Evolutionary conservation across 805 yeast genomes (phyloP), one percentile per base, ranked within the genome.

Genomic region (Allodekkera sacchari): DNA sequence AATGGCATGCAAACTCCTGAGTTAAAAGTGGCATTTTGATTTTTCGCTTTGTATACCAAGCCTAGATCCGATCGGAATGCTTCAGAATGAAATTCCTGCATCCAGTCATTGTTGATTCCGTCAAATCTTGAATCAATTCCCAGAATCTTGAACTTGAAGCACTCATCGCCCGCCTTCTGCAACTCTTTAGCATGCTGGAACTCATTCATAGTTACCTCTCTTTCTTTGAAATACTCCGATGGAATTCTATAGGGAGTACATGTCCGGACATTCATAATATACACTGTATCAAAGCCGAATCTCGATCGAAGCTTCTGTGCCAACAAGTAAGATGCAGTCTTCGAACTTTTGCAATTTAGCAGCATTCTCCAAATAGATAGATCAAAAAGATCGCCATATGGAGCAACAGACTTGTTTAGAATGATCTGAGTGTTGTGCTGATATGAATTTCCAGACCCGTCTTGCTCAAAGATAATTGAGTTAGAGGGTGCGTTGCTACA

Each of bases 391-490:
- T 47, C 45, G 1, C 51, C 57, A 15, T 43, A 43, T 18, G 52
- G 42, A 1, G 45, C 29, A 20, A 47, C 50, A 16, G 43, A 49
- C 31, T 59, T 57, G 30, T 59, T 54, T 41, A 66, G 64, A 35
- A 68, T 54, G 33, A 72, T 61, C 35, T 58, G 64, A 28, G 59
- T 58, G 41, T 68, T 68, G 33, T 63, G 76, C 3, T 63, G 57
- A 42, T 74, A 76, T n/a, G 77, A 68, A 11, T 68, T 66, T 11
- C 82, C 83, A 5, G 80, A 71, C 0, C 81, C 81, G 52, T 76
- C 82, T 37, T 66, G 67, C 41, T 75, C 83, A 48, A 71, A 74
- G 1, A 73, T 66, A 2, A 40, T 40, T 8, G 72, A 59, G n/a
- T 45, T 39, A 21, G 30, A 8, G 42, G 41, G 18, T 38, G 41